A percentile compares a stretch with the other conserved stretches of the same genome.
phyloP scores from a whole-genome alignment of 2,329 filamentous ascomycete species.

The Colletotrichum sp. region DNA sequence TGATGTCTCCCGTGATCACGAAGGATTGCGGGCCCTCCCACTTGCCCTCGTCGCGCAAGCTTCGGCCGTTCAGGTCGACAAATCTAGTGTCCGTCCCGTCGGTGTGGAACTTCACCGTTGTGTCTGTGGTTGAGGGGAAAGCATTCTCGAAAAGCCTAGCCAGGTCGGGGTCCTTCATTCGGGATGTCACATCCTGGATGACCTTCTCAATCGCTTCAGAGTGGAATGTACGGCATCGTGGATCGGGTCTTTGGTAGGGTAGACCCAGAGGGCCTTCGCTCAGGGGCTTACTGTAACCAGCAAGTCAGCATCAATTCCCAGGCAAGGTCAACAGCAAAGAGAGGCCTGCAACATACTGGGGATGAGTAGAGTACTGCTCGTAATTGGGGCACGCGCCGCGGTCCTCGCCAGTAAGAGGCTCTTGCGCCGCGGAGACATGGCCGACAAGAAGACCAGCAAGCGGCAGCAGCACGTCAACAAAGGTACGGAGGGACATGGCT shows the following conservation, averaged over 20 bases:
- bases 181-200: slow-evolving; percentile 80
- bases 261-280: slow-evolving; percentile 81
- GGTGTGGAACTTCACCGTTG: slow-evolving; percentile 87
- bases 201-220: slow-evolving; percentile 88
- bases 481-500: slow-evolving; percentile 9
- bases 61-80: slow-evolving; percentile 27
- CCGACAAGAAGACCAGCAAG: slow-evolving; percentile 21
- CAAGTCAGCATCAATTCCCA: neutral
- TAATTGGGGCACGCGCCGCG: slow-evolving; percentile 46
- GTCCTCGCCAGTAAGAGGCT: slow-evolving; percentile 19
- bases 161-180: slow-evolving; percentile 84
- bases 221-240: slow-evolving; percentile 85
- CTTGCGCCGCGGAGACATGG: slow-evolving; percentile 19
- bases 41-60: slow-evolving; percentile 56
- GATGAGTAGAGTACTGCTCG: slow-evolving; percentile 39
- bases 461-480: slow-evolving; percentile 20
- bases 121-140: slow-evolving; percentile 91
- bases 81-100: slow-evolving; percentile 52
- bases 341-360: slow-evolving; percentile 38
- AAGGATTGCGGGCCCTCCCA: slow-evolving; percentile 92
- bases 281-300: slow-evolving; percentile 67
- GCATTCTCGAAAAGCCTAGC: slow-evolving; percentile 94
- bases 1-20: slow-evolving; percentile 91
- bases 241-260: slow-evolving; percentile 84
- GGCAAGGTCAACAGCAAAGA: neutral